Evolutionary conservation across 1,284 basidiomycete species (phyloP).

Genomic region (Leccinum solheimii): DNA sequence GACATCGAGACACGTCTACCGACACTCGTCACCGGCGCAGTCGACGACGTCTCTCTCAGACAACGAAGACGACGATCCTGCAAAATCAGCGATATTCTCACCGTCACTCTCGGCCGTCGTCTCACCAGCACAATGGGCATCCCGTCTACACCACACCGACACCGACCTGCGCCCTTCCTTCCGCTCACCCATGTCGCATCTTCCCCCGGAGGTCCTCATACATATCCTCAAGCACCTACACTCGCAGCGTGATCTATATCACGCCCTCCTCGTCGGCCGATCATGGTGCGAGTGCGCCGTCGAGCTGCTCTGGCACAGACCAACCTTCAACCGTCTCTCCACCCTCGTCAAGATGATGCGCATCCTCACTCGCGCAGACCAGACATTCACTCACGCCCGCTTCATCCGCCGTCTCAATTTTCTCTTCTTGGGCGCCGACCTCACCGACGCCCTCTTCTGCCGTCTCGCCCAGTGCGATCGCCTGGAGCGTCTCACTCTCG

Average conservation of each 20-base stretch:
- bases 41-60: constrained; percentile 58
- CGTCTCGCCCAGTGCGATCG: constrained; percentile 77
- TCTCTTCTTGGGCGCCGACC: constrained; percentile 66
- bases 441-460: constrained; percentile 79
- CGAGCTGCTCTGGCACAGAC: constrained; percentile 94
- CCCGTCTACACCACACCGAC: constrained; percentile 36
- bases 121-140: constrained; percentile 68
- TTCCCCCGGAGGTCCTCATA: constrained; percentile 92
- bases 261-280: constrained; percentile 81
- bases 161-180: constrained; percentile 25
- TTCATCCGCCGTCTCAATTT: constrained; percentile 95
- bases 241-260: constrained; percentile 71
- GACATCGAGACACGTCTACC: constrained; percentile 49
- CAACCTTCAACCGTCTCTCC: constrained; percentile 68
- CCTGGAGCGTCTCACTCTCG: constrained; percentile 90
- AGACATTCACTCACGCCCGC: constrained; percentile 85
- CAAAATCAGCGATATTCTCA: constrained; percentile 52
- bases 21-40: constrained; percentile 56
- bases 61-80: constrained; percentile 63
- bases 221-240: constrained; percentile 88
- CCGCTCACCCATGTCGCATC: constrained; percentile 51
- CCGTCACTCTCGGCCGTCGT: constrained; percentile 43
- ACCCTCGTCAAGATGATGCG: constrained; percentile 80
- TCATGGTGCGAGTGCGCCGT: constrained; percentile 96
- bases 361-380: constrained; percentile 57